These are phyloP conservation scores for Sporothrix pseudoabietina DNA, from an alignment of 2,329 filamentous ascomycete genomes.

Conservation along the genomic window DNA sequence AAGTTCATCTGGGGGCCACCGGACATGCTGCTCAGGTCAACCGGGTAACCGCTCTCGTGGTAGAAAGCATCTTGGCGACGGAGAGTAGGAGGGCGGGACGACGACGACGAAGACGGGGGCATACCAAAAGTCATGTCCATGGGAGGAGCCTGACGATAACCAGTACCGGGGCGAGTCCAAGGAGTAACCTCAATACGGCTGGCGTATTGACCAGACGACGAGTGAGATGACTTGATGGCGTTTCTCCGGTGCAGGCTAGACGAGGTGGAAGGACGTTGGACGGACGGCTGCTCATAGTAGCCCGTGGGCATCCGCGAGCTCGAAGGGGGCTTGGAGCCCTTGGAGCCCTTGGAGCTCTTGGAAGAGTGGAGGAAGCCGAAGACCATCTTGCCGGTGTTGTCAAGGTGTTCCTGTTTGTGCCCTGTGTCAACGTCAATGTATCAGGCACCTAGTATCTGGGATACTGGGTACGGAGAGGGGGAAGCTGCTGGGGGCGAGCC, in stretches of 20 bases:
- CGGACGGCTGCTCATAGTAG: background rate
- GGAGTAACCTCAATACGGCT: background rate
- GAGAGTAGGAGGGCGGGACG: background rate
- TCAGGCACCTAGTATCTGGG: background rate
- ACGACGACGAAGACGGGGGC: background rate
- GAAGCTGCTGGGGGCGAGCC: background rate
- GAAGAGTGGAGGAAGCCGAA: background rate
- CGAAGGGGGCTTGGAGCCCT: background rate
- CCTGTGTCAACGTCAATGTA: too few relatives aligned
- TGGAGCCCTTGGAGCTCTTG: constrained; percentile 1
- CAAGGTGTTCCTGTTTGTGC: background rate
- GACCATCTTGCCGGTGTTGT: background rate
- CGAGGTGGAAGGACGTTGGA: background rate
- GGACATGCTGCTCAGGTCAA: background rate
- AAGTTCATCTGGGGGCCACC: background rate
- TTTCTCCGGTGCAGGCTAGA: background rate
- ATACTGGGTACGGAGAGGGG: background rate
- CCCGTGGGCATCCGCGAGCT: constrained; percentile 2
- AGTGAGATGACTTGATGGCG: background rate
- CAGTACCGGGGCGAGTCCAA: background rate
- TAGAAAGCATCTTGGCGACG: background rate
- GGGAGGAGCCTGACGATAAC: background rate
- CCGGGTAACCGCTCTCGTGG: background rate
- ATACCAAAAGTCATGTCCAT: background rate
- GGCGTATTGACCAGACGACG: background rate